Evolutionary conservation across 768 basidiomycete species (phyloP).

Genomic region (Wakefieldia striispora): DNA sequence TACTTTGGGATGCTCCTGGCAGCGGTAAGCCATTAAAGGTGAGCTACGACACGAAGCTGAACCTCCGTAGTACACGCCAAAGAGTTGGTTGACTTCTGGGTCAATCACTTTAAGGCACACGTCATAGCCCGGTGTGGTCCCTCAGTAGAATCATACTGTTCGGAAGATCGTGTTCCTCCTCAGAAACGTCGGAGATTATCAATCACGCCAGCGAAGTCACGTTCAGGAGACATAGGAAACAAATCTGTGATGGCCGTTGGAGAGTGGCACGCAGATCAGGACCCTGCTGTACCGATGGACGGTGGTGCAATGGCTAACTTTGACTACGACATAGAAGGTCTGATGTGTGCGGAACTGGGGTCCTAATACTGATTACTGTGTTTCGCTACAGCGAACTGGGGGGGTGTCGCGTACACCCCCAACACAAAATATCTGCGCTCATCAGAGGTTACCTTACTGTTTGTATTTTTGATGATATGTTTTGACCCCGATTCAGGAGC

Average conservation of each 20-base stretch:
- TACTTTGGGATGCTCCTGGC: constrained; percentile 65
- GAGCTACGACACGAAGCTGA: constrained; percentile 2
- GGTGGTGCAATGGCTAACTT: constrained; percentile 20
- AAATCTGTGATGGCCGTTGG: neutral
- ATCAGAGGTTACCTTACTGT: constrained; percentile 54
- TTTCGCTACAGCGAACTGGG: constrained; percentile 24
- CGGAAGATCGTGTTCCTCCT: constrained; percentile 38
- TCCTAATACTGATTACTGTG: constrained; percentile 10
- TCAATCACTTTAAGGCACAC: constrained; percentile 66
- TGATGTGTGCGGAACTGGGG: neutral
- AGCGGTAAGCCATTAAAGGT: constrained; percentile 47
- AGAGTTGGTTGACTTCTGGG: constrained; percentile 72
- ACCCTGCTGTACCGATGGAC: constrained; percentile 3
- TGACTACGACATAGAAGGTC: constrained; percentile 24
- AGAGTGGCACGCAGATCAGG: constrained; percentile 16
- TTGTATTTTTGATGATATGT: neutral
- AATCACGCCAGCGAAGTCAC: neutral
- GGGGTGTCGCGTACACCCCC: constrained; percentile 11
- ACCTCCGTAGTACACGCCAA: constrained; percentile 55
- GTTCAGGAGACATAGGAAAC: neutral
- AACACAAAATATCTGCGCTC: constrained; percentile 39
- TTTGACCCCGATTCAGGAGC: constrained; percentile 54
- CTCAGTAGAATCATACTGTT: constrained; percentile 1
- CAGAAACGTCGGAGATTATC: constrained; percentile 48
- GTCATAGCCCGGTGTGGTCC: constrained; percentile 55